Conservation (phyloP, 2,329 filamentous ascomycete species). For the Berkeleyomyces rouxiae region DNA sequence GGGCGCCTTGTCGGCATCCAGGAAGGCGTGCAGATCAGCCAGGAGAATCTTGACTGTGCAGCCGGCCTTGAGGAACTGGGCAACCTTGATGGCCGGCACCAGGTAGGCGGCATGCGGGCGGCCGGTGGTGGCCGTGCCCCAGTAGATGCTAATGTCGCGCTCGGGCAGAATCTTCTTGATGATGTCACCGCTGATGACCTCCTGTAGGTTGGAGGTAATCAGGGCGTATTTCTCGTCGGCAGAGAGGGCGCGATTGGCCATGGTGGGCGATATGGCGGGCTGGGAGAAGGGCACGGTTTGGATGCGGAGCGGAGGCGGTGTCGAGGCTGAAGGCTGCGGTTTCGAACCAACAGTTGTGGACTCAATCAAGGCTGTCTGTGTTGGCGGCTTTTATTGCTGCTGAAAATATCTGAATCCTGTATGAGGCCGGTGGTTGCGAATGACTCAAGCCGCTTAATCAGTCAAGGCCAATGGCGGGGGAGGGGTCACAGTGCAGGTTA, state of each 20-base stretch:
- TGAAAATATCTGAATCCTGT: background rate
- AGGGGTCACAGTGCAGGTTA: background rate
- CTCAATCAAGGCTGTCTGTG: background rate
- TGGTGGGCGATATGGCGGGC: slow-evolving; percentile 10
- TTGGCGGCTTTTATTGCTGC: background rate
- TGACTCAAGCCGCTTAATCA: background rate
- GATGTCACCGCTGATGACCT: slow-evolving; percentile 71
- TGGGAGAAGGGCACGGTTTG: background rate
- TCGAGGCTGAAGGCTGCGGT: background rate
- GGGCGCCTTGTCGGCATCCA: slow-evolving; percentile 73
- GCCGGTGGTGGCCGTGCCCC: slow-evolving; percentile 77
- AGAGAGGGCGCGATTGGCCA: slow-evolving; percentile 21
- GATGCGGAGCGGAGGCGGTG: background rate
- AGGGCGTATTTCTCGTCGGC: slow-evolving; percentile 50
- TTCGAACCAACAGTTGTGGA: background rate
- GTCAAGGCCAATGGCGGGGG: background rate
- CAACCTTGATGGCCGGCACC: slow-evolving; percentile 75
- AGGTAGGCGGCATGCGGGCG: slow-evolving; percentile 82
- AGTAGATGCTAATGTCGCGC: slow-evolving; percentile 67
- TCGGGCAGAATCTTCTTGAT: slow-evolving; percentile 56
- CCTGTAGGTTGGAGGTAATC: slow-evolving; percentile 65
- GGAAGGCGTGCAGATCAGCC: slow-evolving; percentile 59
- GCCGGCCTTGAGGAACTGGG: slow-evolving; percentile 68
- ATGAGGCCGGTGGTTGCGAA: background rate
- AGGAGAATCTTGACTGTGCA: slow-evolving; percentile 70